Conservation (phyloP, 805 yeast genomes). For the Candida insectorum region DNA sequence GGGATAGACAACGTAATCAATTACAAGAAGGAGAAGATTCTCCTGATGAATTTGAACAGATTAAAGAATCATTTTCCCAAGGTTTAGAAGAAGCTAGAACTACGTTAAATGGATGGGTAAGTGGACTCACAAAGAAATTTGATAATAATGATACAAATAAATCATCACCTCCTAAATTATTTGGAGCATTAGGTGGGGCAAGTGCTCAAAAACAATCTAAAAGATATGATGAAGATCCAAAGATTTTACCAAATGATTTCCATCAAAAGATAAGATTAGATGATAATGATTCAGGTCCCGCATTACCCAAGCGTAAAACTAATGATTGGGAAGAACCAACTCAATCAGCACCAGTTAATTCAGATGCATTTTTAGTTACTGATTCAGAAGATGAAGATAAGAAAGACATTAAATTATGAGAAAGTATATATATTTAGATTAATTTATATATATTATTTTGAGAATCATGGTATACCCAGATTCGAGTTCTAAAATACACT, state of each 20-base stretch:
- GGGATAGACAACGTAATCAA: conserved; percentile 10
- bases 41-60: conserved; percentile 60
- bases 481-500: conserved; percentile 8
- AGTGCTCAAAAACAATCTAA: conserved; percentile 15
- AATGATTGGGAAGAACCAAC: conserved; percentile 36
- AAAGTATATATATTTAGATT: not conserved
- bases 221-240: conserved; percentile 53
- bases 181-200: conserved; percentile 47
- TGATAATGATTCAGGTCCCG: conserved; percentile 25
- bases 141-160: conserved; percentile 21
- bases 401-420: conserved; percentile 6
- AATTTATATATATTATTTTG: not conserved
- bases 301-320: conserved; percentile 14
- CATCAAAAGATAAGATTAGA: conserved; percentile 44
- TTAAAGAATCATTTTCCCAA: conserved; percentile 64
- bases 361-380: conserved; percentile 43
- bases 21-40: conserved; percentile 20
- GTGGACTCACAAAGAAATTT: conserved; percentile 56
- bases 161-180: conserved; percentile 26
- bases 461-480: not conserved
- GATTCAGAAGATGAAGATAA: conserved; percentile 42
- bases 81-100: conserved; percentile 79
- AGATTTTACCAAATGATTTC: conserved; percentile 49
- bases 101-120: conserved; percentile 76
- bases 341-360: conserved; percentile 35